Conservation (phyloP, 768 basidiomycete genomes). For the Leucosporidium scottii region DNA sequence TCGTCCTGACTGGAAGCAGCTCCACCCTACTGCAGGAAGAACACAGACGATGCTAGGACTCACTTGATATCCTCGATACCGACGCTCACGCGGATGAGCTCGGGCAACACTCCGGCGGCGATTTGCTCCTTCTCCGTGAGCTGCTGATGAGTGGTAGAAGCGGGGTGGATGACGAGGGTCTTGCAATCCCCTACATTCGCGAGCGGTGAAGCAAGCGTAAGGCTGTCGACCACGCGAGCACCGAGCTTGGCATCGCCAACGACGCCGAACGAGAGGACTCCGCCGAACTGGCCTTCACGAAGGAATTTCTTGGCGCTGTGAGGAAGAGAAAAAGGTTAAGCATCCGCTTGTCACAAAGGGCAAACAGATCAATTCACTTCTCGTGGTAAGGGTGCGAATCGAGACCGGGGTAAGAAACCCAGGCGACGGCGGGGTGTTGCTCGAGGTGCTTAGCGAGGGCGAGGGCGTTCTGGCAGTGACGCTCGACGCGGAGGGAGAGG, state of each 20-base stretch:
- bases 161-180: slow-evolving; percentile 50
- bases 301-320: slow-evolving; percentile 45
- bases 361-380: slow-evolving; percentile 25
- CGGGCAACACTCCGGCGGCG: slow-evolving; percentile 42
- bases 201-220: slow-evolving; percentile 58
- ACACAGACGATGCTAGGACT: no score
- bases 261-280: slow-evolving; percentile 64
- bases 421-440: slow-evolving; percentile 55
- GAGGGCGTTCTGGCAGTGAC: slow-evolving; percentile 65
- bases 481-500: slow-evolving; percentile 60
- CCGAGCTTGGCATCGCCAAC: slow-evolving; percentile 25
- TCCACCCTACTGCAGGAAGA: no score
- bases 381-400: slow-evolving; percentile 55
- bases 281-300: slow-evolving; percentile 49
- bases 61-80: slow-evolving; percentile 31
- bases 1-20: no score
- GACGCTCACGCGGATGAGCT: slow-evolving; percentile 59
- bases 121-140: slow-evolving; percentile 56
- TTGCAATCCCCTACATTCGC: slow-evolving; percentile 50
- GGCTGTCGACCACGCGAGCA: slow-evolving; percentile 55
- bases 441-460: slow-evolving; percentile 61
- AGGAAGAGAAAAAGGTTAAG: no score
- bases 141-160: slow-evolving; percentile 69
- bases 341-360: no score
- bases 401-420: slow-evolving; percentile 71